Percentiles rank a stretch among this genome's conserved stretches.
These are phyloP conservation scores for Mortierella claussenii DNA, from an alignment of 192 early-diverging fungal species.

Conservation along the genomic window DNA sequence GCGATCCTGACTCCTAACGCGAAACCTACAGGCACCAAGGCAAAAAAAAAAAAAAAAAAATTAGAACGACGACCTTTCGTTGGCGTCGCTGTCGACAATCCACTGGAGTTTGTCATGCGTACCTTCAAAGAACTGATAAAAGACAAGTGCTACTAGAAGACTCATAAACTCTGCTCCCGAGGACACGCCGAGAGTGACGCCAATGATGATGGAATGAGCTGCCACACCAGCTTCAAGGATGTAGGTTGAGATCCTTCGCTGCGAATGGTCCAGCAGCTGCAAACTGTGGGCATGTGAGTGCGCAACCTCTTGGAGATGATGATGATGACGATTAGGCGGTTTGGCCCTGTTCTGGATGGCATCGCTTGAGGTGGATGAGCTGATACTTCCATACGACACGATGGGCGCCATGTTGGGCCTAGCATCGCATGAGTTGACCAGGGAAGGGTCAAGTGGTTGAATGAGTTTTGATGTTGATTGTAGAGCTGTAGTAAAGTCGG, in stretches of 20 bases:
- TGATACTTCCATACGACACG: constrained; percentile 12
- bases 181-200: constrained; percentile 71
- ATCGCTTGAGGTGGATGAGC: too few species aligned
- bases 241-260: constrained; percentile 59
- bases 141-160: constrained; percentile 73
- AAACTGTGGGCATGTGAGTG: constrained; percentile 19
- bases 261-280: neutral
- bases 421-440: neutral
- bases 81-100: neutral
- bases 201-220: constrained; percentile 79
- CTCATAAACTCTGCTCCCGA: constrained; percentile 66
- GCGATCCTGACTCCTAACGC: constrained; percentile 74
- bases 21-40: constrained; percentile 65
- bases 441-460: too few species aligned
- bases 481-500: too few species aligned
- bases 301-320: neutral
- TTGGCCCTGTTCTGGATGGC: too few species aligned
- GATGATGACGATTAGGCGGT: neutral
- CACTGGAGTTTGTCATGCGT: neutral
- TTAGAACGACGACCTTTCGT: neutral
- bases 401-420: neutral
- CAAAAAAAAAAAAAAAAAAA: neutral
- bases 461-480: too few species aligned
- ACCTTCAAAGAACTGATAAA: constrained; percentile 73
- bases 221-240: constrained; percentile 76